Percentiles rank a stretch among this genome's conserved stretches.
Evolutionary conservation across 129 eudicot genomes (phyloP).

Genomic region (Chrysanthemum lavandulifolium): DNA sequence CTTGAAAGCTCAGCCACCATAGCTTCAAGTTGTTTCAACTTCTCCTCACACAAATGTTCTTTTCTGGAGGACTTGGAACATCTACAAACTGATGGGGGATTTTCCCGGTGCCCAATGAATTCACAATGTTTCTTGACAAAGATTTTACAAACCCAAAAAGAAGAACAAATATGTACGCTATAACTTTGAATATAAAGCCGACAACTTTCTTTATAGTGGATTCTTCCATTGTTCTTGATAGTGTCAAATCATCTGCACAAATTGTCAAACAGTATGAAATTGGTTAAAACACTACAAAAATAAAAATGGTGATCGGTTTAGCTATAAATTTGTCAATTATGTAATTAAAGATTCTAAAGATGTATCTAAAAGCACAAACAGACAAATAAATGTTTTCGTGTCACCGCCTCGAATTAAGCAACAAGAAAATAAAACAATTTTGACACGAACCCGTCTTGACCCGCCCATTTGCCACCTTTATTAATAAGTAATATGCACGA

Average conservation of each 20-base stretch:
- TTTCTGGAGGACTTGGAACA: slow-evolving; percentile 30
- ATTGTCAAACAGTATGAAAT: slow-evolving; percentile 6
- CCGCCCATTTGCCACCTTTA: not conserved
- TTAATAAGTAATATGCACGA: not conserved
- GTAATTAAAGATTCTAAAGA: no score
- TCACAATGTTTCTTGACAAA: slow-evolving; percentile 29
- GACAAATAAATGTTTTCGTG: no score
- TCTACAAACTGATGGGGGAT: slow-evolving; percentile 24
- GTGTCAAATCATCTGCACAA: slow-evolving; percentile 43
- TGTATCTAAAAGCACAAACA: no score
- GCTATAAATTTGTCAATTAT: no score
- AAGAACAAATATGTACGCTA: slow-evolving; percentile 46
- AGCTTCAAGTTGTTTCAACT: slow-evolving; percentile 66
- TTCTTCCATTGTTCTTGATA: slow-evolving; percentile 38
- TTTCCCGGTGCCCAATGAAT: slow-evolving; percentile 25
- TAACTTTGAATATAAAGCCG: slow-evolving; percentile 39
- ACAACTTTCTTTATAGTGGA: slow-evolving; percentile 29
- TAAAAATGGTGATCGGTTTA: no score
- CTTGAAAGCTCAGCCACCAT: slow-evolving; percentile 67
- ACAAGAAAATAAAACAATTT: no score
- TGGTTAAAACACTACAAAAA: slow-evolving; percentile 9
- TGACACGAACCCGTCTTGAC: no score
- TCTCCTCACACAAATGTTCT: slow-evolving; percentile 60
- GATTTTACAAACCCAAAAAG: slow-evolving; percentile 43
- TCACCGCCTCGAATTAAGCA: no score